phyloP scores from a whole-genome alignment of 192 early-diverging fungal species.

The Mortierella alpina region DNA sequence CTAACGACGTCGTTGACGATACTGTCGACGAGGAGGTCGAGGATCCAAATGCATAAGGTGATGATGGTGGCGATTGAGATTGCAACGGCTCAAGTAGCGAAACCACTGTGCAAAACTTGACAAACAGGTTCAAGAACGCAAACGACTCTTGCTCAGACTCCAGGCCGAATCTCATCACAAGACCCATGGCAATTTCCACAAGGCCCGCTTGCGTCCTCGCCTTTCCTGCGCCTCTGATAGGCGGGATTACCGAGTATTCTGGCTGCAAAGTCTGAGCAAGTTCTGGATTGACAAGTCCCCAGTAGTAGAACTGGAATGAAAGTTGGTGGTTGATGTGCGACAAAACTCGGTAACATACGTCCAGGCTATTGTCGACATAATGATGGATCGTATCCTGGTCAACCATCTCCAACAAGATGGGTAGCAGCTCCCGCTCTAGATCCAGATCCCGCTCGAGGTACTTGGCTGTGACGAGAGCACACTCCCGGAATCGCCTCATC shows the following conservation, averaged over 20 bases:
- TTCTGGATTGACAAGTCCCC: constrained; percentile 3
- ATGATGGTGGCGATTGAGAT: neutral
- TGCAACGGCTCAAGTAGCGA: neutral
- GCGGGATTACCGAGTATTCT: neutral
- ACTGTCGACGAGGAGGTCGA: too few relatives aligned
- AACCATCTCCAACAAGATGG: constrained; percentile 2
- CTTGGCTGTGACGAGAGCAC: neutral
- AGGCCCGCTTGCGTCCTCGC: neutral
- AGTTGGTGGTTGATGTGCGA: constrained; percentile 21
- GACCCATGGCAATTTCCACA: constrained; percentile 3
- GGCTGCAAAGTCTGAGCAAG: neutral
- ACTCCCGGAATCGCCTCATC: constrained; percentile 17
- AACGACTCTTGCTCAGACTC: constrained; percentile 3
- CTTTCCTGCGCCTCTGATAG: constrained; percentile 3
- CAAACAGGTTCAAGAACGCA: neutral
- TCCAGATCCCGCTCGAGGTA: too few relatives aligned
- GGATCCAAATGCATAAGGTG: neutral
- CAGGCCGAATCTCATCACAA: constrained; percentile 9
- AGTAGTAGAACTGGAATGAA: constrained; percentile 11
- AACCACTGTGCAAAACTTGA: constrained; percentile 3
- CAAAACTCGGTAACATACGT: neutral
- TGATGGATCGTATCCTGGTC: neutral
- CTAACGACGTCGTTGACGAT: too few relatives aligned
- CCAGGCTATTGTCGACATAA: constrained; percentile 1
- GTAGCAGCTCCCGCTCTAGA: constrained; percentile 1